phyloP scores from a whole-genome alignment of 2,329 filamentous ascomycete genomes.

The Aspergillus sp. region DNA sequence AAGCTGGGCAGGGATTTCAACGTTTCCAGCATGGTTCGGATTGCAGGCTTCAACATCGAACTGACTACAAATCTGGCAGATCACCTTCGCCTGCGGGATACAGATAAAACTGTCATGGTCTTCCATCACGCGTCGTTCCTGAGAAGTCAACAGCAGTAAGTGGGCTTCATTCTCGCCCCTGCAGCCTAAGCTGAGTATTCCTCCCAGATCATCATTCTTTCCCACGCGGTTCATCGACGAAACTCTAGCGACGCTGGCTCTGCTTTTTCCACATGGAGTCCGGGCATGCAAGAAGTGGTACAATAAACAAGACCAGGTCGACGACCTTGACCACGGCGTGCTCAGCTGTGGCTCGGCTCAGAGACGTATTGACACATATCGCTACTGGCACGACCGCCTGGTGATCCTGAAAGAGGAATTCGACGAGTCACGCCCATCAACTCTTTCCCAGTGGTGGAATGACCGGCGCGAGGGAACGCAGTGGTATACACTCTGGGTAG shows the following conservation, averaged over 20 bases:
- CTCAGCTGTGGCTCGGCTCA: background rate
- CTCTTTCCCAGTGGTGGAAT: constrained; percentile 39
- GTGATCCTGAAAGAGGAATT: constrained; percentile 45
- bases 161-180: background rate
- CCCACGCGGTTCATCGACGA: background rate
- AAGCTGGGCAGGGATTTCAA: background rate
- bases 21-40: constrained; percentile 21
- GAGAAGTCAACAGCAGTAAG: constrained; percentile 20
- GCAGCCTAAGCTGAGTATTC: background rate
- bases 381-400: constrained; percentile 46
- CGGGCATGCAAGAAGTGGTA: background rate
- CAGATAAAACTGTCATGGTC: constrained; percentile 40
- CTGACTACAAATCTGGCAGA: constrained; percentile 45
- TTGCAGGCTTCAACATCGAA: constrained; percentile 38
- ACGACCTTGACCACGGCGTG: background rate
- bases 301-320: background rate
- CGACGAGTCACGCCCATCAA: constrained; percentile 39
- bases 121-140: constrained; percentile 46
- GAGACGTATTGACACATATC: constrained; percentile 30
- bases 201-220: background rate
- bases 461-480: constrained; percentile 45
- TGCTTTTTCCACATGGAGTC: background rate
- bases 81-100: constrained; percentile 41
- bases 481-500: constrained; percentile 50
- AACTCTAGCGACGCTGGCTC: background rate